Percentiles rank a stretch among this genome's conserved stretches.
Evolutionary conservation across 2,329 filamentous ascomycete species (phyloP).

Genomic region (Pseudocercospora vitis): DNA sequence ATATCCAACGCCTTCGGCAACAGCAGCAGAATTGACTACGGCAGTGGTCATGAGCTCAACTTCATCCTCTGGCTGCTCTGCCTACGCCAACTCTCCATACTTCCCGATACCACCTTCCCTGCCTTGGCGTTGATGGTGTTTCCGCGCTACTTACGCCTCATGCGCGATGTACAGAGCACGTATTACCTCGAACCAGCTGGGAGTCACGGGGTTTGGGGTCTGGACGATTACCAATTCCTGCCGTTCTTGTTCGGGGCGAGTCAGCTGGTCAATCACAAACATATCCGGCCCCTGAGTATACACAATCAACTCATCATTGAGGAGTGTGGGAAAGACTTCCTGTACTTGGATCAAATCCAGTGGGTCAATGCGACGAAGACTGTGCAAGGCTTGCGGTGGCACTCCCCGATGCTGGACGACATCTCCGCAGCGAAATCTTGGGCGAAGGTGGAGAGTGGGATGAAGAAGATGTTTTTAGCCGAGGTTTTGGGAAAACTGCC

Average conservation of each 20-base stretch:
- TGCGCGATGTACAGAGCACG: constrained; percentile 83
- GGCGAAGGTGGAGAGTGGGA: constrained; percentile 89
- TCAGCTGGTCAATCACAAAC: constrained; percentile 65
- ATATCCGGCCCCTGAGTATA: constrained; percentile 59
- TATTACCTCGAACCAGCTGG: constrained; percentile 88
- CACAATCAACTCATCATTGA: constrained; percentile 87
- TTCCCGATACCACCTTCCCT: constrained; percentile 67
- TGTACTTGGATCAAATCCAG: constrained; percentile 88
- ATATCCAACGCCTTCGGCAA: constrained; percentile 84
- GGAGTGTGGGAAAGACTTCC: constrained; percentile 76
- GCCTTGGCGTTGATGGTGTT: constrained; percentile 77
- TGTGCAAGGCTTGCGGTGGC: constrained; percentile 91
- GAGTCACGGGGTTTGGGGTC: constrained; percentile 54
- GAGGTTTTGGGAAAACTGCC: constrained; percentile 92
- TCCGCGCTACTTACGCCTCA: constrained; percentile 75
- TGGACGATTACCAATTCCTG: constrained; percentile 56
- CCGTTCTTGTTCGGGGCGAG: constrained; percentile 53
- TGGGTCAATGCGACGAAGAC: constrained; percentile 98
- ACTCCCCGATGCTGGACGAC: constrained; percentile 97
- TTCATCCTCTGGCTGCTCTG: constrained; percentile 97
- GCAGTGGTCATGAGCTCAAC: constrained; percentile 95
- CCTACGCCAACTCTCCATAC: constrained; percentile 72
- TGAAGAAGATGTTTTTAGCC: constrained; percentile 94
- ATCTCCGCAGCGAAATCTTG: constrained; percentile 88
- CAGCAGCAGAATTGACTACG: constrained; percentile 85